These are phyloP conservation scores for Cryomyces minteri DNA, from an alignment of 495 filamentous ascomycete genomes.

Conservation along the genomic window DNA sequence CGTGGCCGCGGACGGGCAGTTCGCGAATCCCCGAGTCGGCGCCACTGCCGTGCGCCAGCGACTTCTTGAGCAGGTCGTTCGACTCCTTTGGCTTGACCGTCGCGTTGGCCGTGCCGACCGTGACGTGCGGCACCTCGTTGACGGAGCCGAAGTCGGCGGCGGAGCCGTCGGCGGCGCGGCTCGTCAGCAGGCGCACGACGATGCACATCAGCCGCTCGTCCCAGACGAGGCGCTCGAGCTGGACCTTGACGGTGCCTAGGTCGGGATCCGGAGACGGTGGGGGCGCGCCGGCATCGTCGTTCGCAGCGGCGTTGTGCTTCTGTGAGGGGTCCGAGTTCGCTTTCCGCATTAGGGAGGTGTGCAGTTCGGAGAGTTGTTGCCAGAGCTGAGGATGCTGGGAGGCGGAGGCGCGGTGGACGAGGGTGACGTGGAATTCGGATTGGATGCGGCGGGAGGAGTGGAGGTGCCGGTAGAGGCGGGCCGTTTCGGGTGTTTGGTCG, in stretches of 20 bases:
- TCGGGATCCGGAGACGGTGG: slow-evolving; percentile 16
- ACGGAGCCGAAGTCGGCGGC: slow-evolving; percentile 39
- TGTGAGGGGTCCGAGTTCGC: slow-evolving; percentile 1
- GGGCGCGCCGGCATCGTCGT: neutral
- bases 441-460: slow-evolving; percentile 58
- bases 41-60: slow-evolving; percentile 37
- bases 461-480: slow-evolving; percentile 59
- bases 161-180: slow-evolving; percentile 24
- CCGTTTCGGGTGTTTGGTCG: slow-evolving; percentile 23
- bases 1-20: slow-evolving; percentile 17
- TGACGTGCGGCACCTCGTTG: slow-evolving; percentile 74
- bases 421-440: slow-evolving; percentile 75
- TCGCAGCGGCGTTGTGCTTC: neutral
- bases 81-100: slow-evolving; percentile 82
- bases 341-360: slow-evolving; percentile 12
- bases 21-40: slow-evolving; percentile 26
- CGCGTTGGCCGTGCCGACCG: slow-evolving; percentile 57
- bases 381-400: slow-evolving; percentile 46
- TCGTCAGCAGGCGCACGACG: slow-evolving; percentile 41
- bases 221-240: slow-evolving; percentile 56
- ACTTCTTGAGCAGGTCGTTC: slow-evolving; percentile 60
- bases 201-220: slow-evolving; percentile 76
- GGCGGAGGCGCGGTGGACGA: slow-evolving; percentile 59
- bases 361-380: slow-evolving; percentile 36
- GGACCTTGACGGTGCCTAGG: slow-evolving; percentile 33